Conservation (phyloP, 2,329 filamentous ascomycete genomes). For the Emergomyces pasteurianus region DNA sequence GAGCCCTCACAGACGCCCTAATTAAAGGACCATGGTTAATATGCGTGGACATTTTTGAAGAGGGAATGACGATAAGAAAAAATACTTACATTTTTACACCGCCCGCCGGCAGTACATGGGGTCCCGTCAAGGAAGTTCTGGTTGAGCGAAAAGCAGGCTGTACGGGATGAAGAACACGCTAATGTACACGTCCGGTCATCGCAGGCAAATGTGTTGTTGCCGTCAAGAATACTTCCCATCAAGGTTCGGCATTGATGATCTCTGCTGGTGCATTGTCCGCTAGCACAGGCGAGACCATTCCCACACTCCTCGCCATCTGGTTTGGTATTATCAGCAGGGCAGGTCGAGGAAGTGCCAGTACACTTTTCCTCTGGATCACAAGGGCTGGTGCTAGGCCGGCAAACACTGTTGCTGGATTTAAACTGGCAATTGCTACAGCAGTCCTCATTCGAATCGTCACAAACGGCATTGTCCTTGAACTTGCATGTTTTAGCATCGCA, state of each 20-base stretch:
- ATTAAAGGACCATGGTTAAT: conserved; percentile 1
- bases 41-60: background rate
- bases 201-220: conserved; percentile 73
- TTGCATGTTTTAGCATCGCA: conserved; percentile 80
- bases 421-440: conserved; percentile 36
- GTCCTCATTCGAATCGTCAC: conserved; percentile 46
- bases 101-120: conserved; percentile 65
- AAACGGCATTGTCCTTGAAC: conserved; percentile 63
- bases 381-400: conserved; percentile 62
- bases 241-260: conserved; percentile 78
- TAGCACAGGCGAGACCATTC: conserved; percentile 59
- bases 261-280: conserved; percentile 87
- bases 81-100: conserved; percentile 53
- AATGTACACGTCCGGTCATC: conserved; percentile 60
- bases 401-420: conserved; percentile 53
- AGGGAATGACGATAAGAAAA: background rate
- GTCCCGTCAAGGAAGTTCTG: conserved; percentile 95
- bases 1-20: conserved; percentile 63
- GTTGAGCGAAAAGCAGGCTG: conserved; percentile 58
- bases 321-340: conserved; percentile 59
- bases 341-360: conserved; percentile 57
- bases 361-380: conserved; percentile 85
- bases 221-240: conserved; percentile 61
- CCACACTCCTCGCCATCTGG: conserved; percentile 64
- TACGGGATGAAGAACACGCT: conserved; percentile 56